A percentile compares a stretch with the other conserved stretches of the same genome.
These are phyloP conservation scores for Leishmania guyanensis DNA, from an alignment of 208 protist genomes.

Conservation along the genomic window DNA sequence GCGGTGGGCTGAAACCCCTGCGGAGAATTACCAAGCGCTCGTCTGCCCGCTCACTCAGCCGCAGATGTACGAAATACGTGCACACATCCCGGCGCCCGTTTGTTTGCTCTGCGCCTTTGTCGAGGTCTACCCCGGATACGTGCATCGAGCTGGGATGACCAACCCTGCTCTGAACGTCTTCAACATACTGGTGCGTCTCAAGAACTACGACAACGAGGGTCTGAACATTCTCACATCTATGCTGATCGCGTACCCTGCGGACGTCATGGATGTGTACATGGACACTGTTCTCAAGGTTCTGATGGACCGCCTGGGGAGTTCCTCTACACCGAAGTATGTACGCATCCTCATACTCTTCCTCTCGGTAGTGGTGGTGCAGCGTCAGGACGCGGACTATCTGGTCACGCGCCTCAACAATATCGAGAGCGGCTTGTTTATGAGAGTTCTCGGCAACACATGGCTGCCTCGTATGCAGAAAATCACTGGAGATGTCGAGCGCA, in stretches of 20 bases:
- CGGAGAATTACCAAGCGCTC: conserved; percentile 59
- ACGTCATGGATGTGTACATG: conserved; percentile 68
- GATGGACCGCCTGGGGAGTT: conserved; percentile 65
- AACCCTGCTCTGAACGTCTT: conserved; percentile 73
- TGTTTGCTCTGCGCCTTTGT: conserved; percentile 80
- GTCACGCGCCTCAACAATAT: conserved; percentile 65
- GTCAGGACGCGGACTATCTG: conserved; percentile 59
- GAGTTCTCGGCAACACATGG: conserved; percentile 80
- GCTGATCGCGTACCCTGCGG: conserved; percentile 70
- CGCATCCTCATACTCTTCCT: conserved; percentile 91
- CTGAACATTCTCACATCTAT: conserved; percentile 86
- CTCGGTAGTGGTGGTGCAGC: conserved; percentile 67
- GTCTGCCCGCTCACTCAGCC: conserved; percentile 66
- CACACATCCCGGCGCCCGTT: conserved; percentile 84
- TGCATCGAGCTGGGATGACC: conserved; percentile 53
- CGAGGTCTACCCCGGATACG: conserved; percentile 69
- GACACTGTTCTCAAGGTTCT: conserved; percentile 62
- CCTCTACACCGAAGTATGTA: conserved; percentile 88
- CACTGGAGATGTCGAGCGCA: conserved; percentile 75
- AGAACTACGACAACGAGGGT: conserved; percentile 92
- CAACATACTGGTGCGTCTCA: conserved; percentile 66
- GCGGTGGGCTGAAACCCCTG: conserved; percentile 28
- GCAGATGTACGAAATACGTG: conserved; percentile 63
- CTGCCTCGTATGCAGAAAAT: conserved; percentile 87
- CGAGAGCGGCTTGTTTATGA: conserved; percentile 80